These are phyloP conservation scores for Rhododendron mucronatum DNA, from an alignment of 148 eudicot genomes.

Conservation along the genomic window DNA sequence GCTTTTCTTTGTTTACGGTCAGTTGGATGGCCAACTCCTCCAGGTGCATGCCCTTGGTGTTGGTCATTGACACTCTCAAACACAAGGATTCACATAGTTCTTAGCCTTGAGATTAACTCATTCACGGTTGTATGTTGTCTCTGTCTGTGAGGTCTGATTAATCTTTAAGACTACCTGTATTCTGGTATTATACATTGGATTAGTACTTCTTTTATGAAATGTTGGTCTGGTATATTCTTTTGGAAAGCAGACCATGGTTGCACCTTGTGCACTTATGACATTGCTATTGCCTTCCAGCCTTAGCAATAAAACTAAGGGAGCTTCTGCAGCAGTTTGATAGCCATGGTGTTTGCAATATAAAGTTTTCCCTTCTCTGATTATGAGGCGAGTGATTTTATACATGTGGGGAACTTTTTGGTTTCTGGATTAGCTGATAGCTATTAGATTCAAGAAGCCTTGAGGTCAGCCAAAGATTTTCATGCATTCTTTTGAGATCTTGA, in stretches of 20 bases:
- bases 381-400: not conserved
- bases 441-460: not conserved
- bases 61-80: not conserved
- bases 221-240: not conserved
- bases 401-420: not conserved
- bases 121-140: not conserved
- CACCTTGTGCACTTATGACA: not conserved
- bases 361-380: not conserved
- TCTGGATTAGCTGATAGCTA: constrained; percentile 1
- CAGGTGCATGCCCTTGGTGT: not conserved
- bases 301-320: not conserved
- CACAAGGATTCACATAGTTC: not conserved
- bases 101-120: not conserved
- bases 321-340: not conserved
- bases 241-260: not conserved
- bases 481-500: not conserved
- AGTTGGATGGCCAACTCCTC: not conserved
- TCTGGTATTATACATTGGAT: not conserved
- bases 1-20: not conserved
- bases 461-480: not conserved
- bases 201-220: not conserved
- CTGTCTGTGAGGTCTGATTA: not conserved
- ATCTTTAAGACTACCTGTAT: not conserved
- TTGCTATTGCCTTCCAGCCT: not conserved
- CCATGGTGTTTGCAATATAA: not conserved